These are phyloP conservation scores for Neofusicoccum umdonicola DNA, from an alignment of 2,329 filamentous ascomycete species.

Conservation along the genomic window DNA sequence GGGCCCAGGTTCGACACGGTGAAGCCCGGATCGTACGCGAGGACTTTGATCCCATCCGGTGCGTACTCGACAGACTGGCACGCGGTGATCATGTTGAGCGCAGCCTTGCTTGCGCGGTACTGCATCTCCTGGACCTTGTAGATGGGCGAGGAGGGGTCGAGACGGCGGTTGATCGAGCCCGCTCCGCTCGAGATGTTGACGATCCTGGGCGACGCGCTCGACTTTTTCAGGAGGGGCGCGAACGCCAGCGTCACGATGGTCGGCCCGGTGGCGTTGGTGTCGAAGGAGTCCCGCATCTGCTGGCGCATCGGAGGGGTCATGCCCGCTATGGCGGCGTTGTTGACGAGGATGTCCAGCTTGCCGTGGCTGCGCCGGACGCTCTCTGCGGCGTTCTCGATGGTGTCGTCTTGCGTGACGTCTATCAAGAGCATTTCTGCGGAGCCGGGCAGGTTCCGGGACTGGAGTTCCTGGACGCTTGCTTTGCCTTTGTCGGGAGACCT, in stretches of 20 bases:
- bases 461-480: no score
- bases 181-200: slow-evolving; percentile 38
- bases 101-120: slow-evolving; percentile 31
- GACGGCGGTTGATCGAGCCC: slow-evolving; percentile 32
- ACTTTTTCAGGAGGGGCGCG: slow-evolving; percentile 18
- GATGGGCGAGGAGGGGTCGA: slow-evolving; percentile 26
- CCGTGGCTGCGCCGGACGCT: no score
- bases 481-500: no score
- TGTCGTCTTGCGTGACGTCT: no score
- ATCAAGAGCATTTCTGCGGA: no score
- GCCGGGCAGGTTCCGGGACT: no score
- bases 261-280: slow-evolving; percentile 20
- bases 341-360: no score
- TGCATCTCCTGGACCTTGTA: no score
- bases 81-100: slow-evolving; percentile 40
- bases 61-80: slow-evolving; percentile 28
- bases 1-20: slow-evolving; percentile 33
- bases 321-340: no score
- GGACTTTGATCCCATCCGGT: slow-evolving; percentile 34
- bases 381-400: no score
- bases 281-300: no score
- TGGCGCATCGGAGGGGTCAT: no score
- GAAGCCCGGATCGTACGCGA: slow-evolving; percentile 40
- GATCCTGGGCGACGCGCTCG: slow-evolving; percentile 27
- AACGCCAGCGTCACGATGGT: slow-evolving; percentile 27